phyloP scores from a whole-genome alignment of 331 rosid genomes.

The Acacia pycnantha region DNA sequence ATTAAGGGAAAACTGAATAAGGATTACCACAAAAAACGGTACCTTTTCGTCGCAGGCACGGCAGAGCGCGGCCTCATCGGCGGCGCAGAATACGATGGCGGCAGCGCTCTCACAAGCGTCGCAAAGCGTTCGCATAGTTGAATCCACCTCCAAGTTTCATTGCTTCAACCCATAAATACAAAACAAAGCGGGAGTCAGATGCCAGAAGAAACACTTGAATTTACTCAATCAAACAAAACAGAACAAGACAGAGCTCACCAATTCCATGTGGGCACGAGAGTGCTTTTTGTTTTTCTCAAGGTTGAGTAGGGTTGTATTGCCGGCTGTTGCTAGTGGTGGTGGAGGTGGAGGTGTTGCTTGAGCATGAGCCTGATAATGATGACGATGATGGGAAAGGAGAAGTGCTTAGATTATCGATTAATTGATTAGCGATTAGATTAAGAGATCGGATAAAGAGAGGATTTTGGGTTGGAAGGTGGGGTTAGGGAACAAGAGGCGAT shows the following conservation, averaged over 20 bases:
- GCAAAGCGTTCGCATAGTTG: constrained; percentile 94
- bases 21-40: not conserved
- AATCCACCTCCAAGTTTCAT: constrained; percentile 58
- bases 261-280: constrained; percentile 38
- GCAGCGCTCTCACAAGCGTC: constrained; percentile 98
- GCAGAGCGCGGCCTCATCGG: constrained; percentile 98
- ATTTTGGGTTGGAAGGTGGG: not conserved
- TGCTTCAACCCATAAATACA: constrained; percentile 36
- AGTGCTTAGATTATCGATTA: constrained; percentile 5
- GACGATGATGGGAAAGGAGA: constrained; percentile 34
- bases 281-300: constrained; percentile 23
- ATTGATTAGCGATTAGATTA: constrained; percentile 9
- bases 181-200: constrained; percentile 25
- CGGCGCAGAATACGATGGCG: constrained; percentile 95
- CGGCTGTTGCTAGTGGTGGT: not conserved
- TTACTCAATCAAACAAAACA: not conserved
- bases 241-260: constrained; percentile 49
- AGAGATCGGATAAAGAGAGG: constrained; percentile 12
- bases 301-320: not conserved
- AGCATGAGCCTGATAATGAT: not conserved
- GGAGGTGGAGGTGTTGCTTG: constrained; percentile 13
- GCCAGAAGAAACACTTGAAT: constrained; percentile 7
- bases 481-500: constrained; percentile 23
- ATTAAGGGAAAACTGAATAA: not conserved
- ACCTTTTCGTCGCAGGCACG: constrained; percentile 91